Percentiles rank a stretch among this genome's conserved stretches.
Conservation (phyloP, 83 land plant species). For the Isoetes engelmannii region DNA sequence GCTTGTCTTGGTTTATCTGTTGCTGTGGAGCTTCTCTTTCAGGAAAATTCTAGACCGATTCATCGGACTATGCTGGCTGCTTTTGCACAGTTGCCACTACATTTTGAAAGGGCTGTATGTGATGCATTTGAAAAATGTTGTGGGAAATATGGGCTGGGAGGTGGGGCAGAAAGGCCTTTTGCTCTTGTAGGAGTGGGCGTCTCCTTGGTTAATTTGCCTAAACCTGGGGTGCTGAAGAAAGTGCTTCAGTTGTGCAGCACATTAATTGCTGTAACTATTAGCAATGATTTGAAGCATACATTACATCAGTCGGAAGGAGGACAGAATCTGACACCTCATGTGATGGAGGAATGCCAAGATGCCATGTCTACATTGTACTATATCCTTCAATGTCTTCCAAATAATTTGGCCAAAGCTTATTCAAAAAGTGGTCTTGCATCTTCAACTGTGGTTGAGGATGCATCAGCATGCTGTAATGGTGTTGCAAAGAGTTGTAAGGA, state of each 20-base stretch:
- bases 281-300: conserved; percentile 49
- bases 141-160: conserved; percentile 51
- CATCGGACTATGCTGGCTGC: conserved; percentile 55
- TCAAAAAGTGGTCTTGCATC: conserved; percentile 13
- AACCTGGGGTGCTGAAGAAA: conserved; percentile 59
- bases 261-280: conserved; percentile 39
- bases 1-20: not conserved
- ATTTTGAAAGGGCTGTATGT: conserved; percentile 20
- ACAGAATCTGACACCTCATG: conserved; percentile 67
- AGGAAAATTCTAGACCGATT: conserved; percentile 62
- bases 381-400: conserved; percentile 70
- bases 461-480: conserved; percentile 1
- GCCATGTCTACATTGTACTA: conserved; percentile 85
- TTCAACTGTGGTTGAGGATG: not conserved
- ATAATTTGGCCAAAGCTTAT: conserved; percentile 14
- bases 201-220: conserved; percentile 66
- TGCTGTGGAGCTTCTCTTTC: conserved; percentile 50
- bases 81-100: conserved; percentile 25
- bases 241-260: conserved; percentile 43
- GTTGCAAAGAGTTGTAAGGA: conserved; percentile 7
- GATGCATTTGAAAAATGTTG: conserved; percentile 47
- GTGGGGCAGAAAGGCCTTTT: conserved; percentile 51
- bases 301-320: conserved; percentile 45
- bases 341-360: conserved; percentile 96
- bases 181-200: conserved; percentile 52